phyloP scores from a whole-genome alignment of 2,329 filamentous ascomycete species.

The Juglanconis juglandina region DNA sequence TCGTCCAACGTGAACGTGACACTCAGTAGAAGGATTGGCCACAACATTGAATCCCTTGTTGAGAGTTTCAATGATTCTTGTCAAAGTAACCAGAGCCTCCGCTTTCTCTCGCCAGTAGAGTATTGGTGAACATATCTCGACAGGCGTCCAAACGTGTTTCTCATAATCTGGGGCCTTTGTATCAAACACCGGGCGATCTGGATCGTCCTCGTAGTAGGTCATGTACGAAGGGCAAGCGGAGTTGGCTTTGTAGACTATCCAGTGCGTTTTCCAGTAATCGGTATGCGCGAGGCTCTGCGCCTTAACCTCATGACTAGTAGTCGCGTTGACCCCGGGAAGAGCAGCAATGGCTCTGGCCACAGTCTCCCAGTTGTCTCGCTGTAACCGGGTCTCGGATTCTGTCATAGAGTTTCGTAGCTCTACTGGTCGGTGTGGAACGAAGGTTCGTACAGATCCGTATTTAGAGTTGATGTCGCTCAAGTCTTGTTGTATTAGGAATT shows the following conservation, averaged over 20 bases:
- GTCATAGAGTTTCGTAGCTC: conserved; percentile 13
- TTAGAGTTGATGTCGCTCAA: background rate
- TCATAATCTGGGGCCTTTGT: conserved; percentile 13
- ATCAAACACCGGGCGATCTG: conserved; percentile 3
- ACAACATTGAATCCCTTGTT: conserved; percentile 24
- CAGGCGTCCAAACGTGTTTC: conserved; percentile 31
- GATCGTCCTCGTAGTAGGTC: conserved; percentile 22
- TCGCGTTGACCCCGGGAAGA: conserved; percentile 23
- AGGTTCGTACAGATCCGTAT: conserved; percentile 2
- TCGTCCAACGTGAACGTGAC: conserved; percentile 38
- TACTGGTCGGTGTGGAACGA: conserved; percentile 13
- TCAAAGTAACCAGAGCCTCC: conserved; percentile 20
- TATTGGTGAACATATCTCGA: conserved; percentile 37
- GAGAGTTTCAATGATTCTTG: conserved; percentile 25
- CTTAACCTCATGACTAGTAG: conserved; percentile 27
- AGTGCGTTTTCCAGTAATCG: conserved; percentile 34
- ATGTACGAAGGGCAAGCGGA: conserved; percentile 31
- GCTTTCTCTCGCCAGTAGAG: conserved; percentile 24
- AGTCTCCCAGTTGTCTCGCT: conserved; percentile 7
- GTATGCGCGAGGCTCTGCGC: conserved; percentile 23
- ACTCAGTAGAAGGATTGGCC: conserved; percentile 36
- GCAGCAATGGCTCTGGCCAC: conserved; percentile 6
- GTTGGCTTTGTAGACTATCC: conserved; percentile 40
- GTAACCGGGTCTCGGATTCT: conserved; percentile 10
- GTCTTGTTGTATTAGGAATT: conserved; percentile 7